Evolutionary conservation across 1,284 basidiomycete species (phyloP).

Genomic region (Fomitopsis palustris): DNA sequence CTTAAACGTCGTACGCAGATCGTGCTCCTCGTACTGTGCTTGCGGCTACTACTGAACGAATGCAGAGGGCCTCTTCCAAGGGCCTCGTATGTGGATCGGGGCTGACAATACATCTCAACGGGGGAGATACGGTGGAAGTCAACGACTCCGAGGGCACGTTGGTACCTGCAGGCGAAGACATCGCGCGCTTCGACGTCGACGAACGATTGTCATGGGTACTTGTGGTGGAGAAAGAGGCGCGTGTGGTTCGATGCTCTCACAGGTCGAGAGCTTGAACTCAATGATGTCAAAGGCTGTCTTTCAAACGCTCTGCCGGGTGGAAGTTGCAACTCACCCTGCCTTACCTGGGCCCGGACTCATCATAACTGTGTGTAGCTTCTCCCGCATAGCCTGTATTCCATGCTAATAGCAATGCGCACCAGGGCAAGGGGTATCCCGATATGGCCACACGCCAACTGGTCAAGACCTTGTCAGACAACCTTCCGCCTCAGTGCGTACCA

Average conservation of each 20-base stretch:
- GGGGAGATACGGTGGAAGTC: slow-evolving; percentile 49
- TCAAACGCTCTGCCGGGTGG: slow-evolving; percentile 67
- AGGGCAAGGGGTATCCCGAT: slow-evolving; percentile 96
- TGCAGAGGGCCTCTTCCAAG: slow-evolving; percentile 81
- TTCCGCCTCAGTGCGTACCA: slow-evolving; percentile 46
- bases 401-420: neutral
- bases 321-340: slow-evolving; percentile 43
- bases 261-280: neutral
- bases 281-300: slow-evolving; percentile 71
- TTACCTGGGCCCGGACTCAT: slow-evolving; percentile 63
- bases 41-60: neutral
- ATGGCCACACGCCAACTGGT: slow-evolving; percentile 83
- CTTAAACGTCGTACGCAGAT: slow-evolving; percentile 67
- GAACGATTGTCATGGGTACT: slow-evolving; percentile 71
- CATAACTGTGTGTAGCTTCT: slow-evolving; percentile 51
- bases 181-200: slow-evolving; percentile 53
- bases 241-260: too few relatives aligned
- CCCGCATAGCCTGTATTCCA: neutral
- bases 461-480: slow-evolving; percentile 61
- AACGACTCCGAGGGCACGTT: slow-evolving; percentile 66
- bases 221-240: slow-evolving; percentile 90
- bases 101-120: slow-evolving; percentile 53
- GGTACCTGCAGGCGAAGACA: slow-evolving; percentile 74
- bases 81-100: slow-evolving; percentile 75
- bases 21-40: slow-evolving; percentile 35